Evolutionary conservation across 139 green algal genomes (phyloP).

Genomic region (Tetradesmus lagerheimii): DNA sequence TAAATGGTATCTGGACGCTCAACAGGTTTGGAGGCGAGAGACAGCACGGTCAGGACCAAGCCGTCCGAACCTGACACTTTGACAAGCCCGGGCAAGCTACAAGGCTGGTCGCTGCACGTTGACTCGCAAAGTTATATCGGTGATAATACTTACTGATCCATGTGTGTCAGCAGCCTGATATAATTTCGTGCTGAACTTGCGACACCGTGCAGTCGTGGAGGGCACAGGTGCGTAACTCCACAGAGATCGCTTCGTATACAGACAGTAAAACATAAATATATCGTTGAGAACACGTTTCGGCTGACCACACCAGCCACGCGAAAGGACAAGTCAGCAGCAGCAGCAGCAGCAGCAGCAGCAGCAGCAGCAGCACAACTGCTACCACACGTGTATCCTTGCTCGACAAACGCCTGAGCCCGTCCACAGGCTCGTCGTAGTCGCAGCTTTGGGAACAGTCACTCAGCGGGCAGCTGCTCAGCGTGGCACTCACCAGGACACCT

Average conservation of each 20-base stretch:
- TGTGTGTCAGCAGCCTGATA: too few relatives aligned
- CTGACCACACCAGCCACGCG: not conserved
- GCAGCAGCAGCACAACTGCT: not conserved
- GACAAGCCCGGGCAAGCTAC: not conserved
- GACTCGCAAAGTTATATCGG: too few relatives aligned
- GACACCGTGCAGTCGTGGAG: not conserved
- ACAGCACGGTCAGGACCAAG: not conserved
- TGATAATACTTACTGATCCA: too few relatives aligned
- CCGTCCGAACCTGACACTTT: not conserved
- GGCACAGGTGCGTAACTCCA: not conserved
- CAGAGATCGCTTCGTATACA: not conserved
- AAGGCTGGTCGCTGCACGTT: not conserved
- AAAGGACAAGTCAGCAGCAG: not conserved
- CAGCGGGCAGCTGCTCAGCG: not conserved
- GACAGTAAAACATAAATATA: too few relatives aligned
- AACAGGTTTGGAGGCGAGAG: not conserved
- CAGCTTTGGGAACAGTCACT: too few relatives aligned
- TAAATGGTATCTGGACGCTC: too few relatives aligned
- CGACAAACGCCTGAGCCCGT: too few relatives aligned
- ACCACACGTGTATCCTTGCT: not conserved
- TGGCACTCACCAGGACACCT: not conserved
- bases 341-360: not conserved
- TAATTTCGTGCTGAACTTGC: not conserved
- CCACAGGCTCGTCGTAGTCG: too few relatives aligned
- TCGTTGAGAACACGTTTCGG: too few relatives aligned